phyloP scores from a whole-genome alignment of 2,329 filamentous ascomycete genomes.

The Microsporum canis region DNA sequence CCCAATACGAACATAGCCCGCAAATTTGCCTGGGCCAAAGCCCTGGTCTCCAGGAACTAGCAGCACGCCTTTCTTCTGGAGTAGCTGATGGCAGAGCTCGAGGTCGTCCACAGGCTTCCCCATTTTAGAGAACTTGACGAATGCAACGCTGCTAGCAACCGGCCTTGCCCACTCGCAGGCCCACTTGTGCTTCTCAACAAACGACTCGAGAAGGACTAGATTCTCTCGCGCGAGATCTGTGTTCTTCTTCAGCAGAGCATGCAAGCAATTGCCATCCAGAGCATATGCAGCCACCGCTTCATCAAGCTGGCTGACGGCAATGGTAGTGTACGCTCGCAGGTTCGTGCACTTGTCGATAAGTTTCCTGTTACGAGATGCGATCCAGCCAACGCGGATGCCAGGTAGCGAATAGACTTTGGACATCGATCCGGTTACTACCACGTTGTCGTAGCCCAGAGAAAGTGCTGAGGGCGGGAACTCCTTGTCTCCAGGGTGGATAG shows the following conservation, averaged over 20 bases:
- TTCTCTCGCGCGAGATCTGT: constrained; percentile 58
- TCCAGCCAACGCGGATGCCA: constrained; percentile 73
- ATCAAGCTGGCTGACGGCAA: constrained; percentile 72
- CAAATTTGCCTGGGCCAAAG: constrained; percentile 60
- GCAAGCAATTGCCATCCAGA: constrained; percentile 53
- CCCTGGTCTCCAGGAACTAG: constrained; percentile 61
- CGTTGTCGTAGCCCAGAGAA: constrained; percentile 58
- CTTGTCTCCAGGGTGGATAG: constrained; percentile 42
- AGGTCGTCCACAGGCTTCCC: constrained; percentile 57
- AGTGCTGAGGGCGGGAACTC: constrained; percentile 57
- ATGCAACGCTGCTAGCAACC: constrained; percentile 66
- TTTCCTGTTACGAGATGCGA: constrained; percentile 52
- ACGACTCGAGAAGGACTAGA: constrained; percentile 52
- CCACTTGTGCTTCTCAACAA: constrained; percentile 53
- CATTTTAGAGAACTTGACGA: constrained; percentile 56
- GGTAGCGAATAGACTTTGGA: constrained; percentile 78
- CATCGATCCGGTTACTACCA: constrained; percentile 66
- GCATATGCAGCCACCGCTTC: constrained; percentile 69
- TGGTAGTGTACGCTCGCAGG: constrained; percentile 72
- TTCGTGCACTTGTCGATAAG: constrained; percentile 54
- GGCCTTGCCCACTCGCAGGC: constrained; percentile 62
- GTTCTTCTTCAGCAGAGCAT: constrained; percentile 52
- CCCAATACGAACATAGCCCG: constrained; percentile 65
- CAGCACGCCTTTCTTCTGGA: constrained; percentile 60
- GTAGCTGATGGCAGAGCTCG: constrained; percentile 57